These are phyloP conservation scores for Nemophila menziesii DNA, from an alignment of 257 asterid genomes.

Conservation along the genomic window DNA sequence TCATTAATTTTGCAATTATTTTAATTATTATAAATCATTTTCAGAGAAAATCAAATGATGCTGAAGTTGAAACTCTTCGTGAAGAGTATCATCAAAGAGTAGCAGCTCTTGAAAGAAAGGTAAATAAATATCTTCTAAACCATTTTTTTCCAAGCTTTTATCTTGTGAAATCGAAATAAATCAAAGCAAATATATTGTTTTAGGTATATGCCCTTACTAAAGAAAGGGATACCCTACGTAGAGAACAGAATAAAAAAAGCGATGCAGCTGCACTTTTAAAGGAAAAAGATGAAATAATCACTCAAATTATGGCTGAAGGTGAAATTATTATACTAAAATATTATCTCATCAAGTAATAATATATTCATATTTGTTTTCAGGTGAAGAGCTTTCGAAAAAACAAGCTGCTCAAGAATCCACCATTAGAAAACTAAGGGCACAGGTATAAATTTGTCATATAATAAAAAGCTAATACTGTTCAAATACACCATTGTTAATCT, in stretches of 20 bases:
- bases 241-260: slow-evolving; percentile 77
- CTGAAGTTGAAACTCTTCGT: slow-evolving; percentile 77
- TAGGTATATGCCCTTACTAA: slow-evolving; percentile 82
- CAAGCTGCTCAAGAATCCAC: slow-evolving; percentile 96
- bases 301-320: slow-evolving; percentile 98
- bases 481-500: slow-evolving; percentile 12
- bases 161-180: neutral
- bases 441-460: slow-evolving; percentile 31
- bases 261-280: slow-evolving; percentile 94
- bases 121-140: slow-evolving; percentile 15
- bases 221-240: slow-evolving; percentile 87
- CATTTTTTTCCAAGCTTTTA: neutral
- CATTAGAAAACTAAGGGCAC: slow-evolving; percentile 94
- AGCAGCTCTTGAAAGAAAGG: slow-evolving; percentile 93
- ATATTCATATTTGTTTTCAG: slow-evolving; percentile 27
- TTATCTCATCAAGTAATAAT: neutral
- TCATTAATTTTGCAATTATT: no score
- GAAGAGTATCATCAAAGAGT: slow-evolving; percentile 94
- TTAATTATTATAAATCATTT: slow-evolving; percentile 6
- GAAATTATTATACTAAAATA: slow-evolving; percentile 1
- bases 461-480: slow-evolving; percentile 11
- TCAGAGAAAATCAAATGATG: slow-evolving; percentile 78
- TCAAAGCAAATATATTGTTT: slow-evolving; percentile 3
- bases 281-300: slow-evolving; percentile 92
- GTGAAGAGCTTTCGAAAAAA: slow-evolving; percentile 96